These are phyloP conservation scores for Hypoxylon sp. DNA, from an alignment of 2,329 filamentous ascomycete genomes.

Conservation along the genomic window DNA sequence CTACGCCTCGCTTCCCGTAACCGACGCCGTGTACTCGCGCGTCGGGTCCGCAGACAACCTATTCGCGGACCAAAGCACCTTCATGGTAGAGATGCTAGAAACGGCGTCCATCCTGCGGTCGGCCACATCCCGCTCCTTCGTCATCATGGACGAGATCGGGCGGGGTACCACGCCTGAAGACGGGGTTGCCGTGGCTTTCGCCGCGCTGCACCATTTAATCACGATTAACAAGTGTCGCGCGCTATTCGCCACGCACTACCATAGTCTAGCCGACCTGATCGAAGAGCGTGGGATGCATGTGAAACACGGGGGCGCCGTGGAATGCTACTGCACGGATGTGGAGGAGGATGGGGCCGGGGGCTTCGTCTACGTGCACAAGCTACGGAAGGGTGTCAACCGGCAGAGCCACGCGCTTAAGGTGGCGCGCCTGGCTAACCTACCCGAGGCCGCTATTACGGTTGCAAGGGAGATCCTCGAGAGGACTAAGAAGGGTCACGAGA, in stretches of 20 bases:
- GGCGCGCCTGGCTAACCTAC: constrained; percentile 87
- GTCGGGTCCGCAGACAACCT: constrained; percentile 95
- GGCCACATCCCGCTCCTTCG: constrained; percentile 87
- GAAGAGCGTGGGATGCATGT: constrained; percentile 62
- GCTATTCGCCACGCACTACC: constrained; percentile 96
- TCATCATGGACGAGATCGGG: constrained; percentile 98
- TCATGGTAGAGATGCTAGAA: constrained; percentile 99
- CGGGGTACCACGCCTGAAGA: constrained; percentile 95
- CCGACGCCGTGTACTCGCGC: constrained; percentile 96
- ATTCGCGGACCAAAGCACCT: constrained; percentile 95
- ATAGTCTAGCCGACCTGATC: constrained; percentile 84
- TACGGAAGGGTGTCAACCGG: constrained; percentile 86
- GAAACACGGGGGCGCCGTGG: constrained; percentile 64
- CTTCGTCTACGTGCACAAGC: constrained; percentile 88
- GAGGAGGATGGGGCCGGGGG: constrained; percentile 79
- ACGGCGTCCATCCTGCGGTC: constrained; percentile 90
- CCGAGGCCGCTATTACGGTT: constrained; percentile 77
- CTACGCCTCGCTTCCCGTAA: constrained; percentile 87
- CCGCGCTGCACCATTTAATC: constrained; percentile 87
- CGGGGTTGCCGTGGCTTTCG: constrained; percentile 90
- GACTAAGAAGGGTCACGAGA: background rate
- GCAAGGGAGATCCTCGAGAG: constrained; percentile 71
- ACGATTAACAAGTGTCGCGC: constrained; percentile 82
- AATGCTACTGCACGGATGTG: constrained; percentile 91
- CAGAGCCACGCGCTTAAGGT: constrained; percentile 95